Percentiles rank a stretch among this genome's conserved stretches.
Conservation (phyloP, 2,329 filamentous ascomycete species). For the Pezicula neosporulosa region DNA sequence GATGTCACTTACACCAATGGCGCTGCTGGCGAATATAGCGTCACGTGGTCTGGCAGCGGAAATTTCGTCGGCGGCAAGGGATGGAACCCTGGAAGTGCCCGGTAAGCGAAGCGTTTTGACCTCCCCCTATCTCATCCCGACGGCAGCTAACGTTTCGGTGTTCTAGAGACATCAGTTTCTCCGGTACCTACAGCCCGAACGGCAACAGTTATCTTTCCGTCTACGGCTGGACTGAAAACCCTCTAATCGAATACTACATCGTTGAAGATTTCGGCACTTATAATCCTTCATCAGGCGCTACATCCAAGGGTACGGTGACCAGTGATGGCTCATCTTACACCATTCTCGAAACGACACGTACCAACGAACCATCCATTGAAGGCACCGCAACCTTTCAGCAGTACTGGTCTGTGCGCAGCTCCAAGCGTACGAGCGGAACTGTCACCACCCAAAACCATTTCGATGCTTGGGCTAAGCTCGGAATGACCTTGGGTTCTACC, state of each 20-base stretch:
- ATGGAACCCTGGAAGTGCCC: constrained; percentile 37
- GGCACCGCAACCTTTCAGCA: constrained; percentile 48
- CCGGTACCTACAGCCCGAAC: constrained; percentile 34
- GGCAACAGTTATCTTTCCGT: constrained; percentile 50
- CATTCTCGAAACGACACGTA: constrained; percentile 20
- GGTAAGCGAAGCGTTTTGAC: constrained; percentile 7
- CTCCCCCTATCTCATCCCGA: neutral
- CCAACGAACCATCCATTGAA: constrained; percentile 4
- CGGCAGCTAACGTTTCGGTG: neutral
- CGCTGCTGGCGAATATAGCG: constrained; percentile 44
- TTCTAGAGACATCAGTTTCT: constrained; percentile 37
- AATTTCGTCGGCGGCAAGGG: constrained; percentile 49
- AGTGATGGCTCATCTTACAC: constrained; percentile 51
- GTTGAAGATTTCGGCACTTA: constrained; percentile 29
- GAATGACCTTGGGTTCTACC: constrained; percentile 39
- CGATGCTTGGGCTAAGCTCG: constrained; percentile 44
- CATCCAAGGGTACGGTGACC: constrained; percentile 45
- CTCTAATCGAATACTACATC: constrained; percentile 18
- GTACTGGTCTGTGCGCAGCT: constrained; percentile 47
- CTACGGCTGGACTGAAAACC: constrained; percentile 50
- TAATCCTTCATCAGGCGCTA: constrained; percentile 29
- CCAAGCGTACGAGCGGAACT: constrained; percentile 45
- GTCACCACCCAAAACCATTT: constrained; percentile 48
- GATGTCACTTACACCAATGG: constrained; percentile 53
- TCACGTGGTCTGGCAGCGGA: constrained; percentile 42